phyloP scores from a whole-genome alignment of 2,329 filamentous ascomycete genomes.

The Talaromyces piceae region DNA sequence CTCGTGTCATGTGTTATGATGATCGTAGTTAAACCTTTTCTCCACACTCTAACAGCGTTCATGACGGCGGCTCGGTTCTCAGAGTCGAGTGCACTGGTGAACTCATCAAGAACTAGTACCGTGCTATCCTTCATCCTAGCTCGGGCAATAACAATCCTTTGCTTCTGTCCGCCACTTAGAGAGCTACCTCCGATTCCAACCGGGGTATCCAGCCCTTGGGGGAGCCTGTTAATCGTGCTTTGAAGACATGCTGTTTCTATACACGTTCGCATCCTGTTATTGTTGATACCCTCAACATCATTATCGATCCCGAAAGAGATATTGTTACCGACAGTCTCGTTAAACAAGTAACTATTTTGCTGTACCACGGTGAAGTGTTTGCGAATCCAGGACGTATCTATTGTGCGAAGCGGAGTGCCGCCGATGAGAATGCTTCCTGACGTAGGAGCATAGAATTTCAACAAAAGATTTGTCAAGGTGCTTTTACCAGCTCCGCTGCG shows the following conservation, averaged over 20 bases:
- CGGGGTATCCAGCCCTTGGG: constrained; percentile 62
- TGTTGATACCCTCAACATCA: constrained; percentile 42
- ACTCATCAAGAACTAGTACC: constrained; percentile 79
- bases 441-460: constrained; percentile 65
- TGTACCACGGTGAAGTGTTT: constrained; percentile 73
- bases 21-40: constrained; percentile 75
- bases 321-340: constrained; percentile 70
- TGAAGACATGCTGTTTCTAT: constrained; percentile 63
- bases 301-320: constrained; percentile 64
- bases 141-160: constrained; percentile 72
- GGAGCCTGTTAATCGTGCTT: constrained; percentile 58
- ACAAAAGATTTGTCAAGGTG: constrained; percentile 71
- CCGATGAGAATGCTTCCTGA: constrained; percentile 64
- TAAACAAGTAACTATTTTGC: constrained; percentile 73
- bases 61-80: constrained; percentile 61
- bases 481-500: constrained; percentile 89
- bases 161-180: constrained; percentile 78
- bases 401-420: constrained; percentile 49
- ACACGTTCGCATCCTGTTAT: constrained; percentile 53
- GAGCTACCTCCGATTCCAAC: constrained; percentile 63
- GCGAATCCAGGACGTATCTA: constrained; percentile 67
- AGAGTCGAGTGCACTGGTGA: constrained; percentile 79
- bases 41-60: constrained; percentile 68
- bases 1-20: constrained; percentile 86
- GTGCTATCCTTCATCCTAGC: constrained; percentile 69